A percentile compares a stretch with the other conserved stretches of the same genome.
These are phyloP conservation scores for Mucor circinelloides DNA, from an alignment of 371 early-diverging fungal genomes.

Conservation along the genomic window DNA sequence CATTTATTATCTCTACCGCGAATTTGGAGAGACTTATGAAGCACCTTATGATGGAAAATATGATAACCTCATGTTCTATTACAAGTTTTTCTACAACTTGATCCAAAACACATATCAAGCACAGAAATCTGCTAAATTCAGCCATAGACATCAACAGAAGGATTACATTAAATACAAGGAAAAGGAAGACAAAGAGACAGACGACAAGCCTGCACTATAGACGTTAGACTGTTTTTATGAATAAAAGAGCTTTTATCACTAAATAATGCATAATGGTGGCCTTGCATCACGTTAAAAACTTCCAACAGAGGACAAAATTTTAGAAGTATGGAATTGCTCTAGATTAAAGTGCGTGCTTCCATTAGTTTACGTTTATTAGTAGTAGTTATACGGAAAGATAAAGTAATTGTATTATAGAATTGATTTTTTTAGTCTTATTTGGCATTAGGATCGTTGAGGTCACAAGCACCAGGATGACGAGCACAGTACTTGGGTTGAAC, in stretches of 20 bases:
- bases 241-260: too few relatives aligned
- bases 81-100: slow-evolving; percentile 81
- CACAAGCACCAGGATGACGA: slow-evolving; percentile 66
- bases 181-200: not conserved
- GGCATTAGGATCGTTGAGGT: slow-evolving; percentile 7
- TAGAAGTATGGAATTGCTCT: too few relatives aligned
- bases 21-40: slow-evolving; percentile 57
- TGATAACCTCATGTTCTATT: slow-evolving; percentile 89
- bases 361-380: too few relatives aligned
- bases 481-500: slow-evolving; percentile 75
- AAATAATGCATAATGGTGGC: too few relatives aligned
- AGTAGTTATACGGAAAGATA: too few relatives aligned
- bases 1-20: slow-evolving; percentile 87
- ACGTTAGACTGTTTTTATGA: too few relatives aligned
- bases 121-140: slow-evolving; percentile 20
- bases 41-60: slow-evolving; percentile 68
- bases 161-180: slow-evolving; percentile 30
- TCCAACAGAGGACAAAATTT: too few relatives aligned
- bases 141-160: slow-evolving; percentile 27
- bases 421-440: not conserved
- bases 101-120: slow-evolving; percentile 75
- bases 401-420: too few relatives aligned
- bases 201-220: not conserved
- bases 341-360: too few relatives aligned
- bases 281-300: too few relatives aligned